Evolutionary conservation across 129 eudicot species (phyloP).

Genomic region (Scalesia atractyloides): DNA sequence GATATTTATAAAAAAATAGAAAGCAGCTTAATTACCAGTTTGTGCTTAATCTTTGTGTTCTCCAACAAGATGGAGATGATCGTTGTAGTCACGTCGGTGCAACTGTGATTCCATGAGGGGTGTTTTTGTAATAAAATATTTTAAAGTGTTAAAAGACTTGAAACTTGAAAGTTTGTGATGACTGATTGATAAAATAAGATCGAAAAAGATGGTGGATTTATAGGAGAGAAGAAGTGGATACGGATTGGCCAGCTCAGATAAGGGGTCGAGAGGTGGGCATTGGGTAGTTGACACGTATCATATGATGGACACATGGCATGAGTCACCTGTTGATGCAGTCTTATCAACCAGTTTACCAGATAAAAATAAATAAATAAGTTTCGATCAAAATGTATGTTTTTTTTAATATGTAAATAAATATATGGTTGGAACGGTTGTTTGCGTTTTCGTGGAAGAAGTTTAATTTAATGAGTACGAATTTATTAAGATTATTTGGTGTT

Average conservation of each 20-base stretch:
- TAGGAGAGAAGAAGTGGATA: conserved; percentile 12
- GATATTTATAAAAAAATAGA: too few relatives aligned
- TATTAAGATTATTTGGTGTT: too few relatives aligned
- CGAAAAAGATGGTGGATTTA: not conserved
- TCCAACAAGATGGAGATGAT: conserved; percentile 7
- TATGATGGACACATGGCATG: conserved; percentile 18
- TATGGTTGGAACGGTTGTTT: too few relatives aligned
- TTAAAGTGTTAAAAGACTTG: not conserved
- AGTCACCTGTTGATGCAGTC: conserved; percentile 14
- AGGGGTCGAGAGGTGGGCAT: not conserved
- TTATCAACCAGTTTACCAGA: not conserved
- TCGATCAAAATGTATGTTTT: too few relatives aligned
- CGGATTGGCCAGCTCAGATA: conserved; percentile 27
- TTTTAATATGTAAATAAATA: too few relatives aligned
- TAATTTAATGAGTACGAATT: too few relatives aligned
- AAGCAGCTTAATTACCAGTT: conserved; percentile 12
- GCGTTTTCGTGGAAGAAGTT: too few relatives aligned
- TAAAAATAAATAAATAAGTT: too few relatives aligned
- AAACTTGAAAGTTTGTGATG: not conserved
- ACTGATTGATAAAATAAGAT: too few relatives aligned
- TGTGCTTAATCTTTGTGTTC: conserved; percentile 35
- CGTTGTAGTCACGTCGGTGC: conserved; percentile 28
- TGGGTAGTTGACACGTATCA: conserved; percentile 28
- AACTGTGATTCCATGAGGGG: conserved; percentile 40
- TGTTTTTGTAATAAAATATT: not conserved